phyloP scores from a whole-genome alignment of 1,284 basidiomycete species.

The Rhodotorula sp. region DNA sequence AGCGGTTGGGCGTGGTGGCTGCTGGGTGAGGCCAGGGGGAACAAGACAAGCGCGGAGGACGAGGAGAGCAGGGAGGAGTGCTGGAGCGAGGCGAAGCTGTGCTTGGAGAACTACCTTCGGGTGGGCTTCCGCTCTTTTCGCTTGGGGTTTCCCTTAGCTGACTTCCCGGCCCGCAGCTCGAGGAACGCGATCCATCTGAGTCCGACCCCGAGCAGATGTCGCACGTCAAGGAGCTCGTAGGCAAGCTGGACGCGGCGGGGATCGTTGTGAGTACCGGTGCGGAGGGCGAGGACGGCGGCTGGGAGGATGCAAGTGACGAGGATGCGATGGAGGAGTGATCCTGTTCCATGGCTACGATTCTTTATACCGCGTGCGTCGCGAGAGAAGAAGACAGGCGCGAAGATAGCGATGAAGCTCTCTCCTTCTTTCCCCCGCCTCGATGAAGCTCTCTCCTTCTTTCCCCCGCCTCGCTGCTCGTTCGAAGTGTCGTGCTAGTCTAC shows the following conservation, averaged over 20 bases:
- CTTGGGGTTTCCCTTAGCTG: neutral
- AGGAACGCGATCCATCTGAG: slow-evolving; percentile 64
- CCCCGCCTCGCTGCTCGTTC: neutral
- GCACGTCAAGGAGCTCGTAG: slow-evolving; percentile 72
- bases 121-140: slow-evolving; percentile 54
- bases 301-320: slow-evolving; percentile 60
- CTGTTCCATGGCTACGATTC: neutral
- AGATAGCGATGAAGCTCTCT: no score
- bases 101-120: slow-evolving; percentile 74
- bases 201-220: slow-evolving; percentile 74
- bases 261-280: slow-evolving; percentile 61
- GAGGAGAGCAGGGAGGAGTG: slow-evolving; percentile 65
- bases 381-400: no score
- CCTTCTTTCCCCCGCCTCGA: neutral
- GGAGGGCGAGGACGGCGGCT: slow-evolving; percentile 52
- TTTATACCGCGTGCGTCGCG: neutral
- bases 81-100: slow-evolving; percentile 73
- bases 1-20: slow-evolving; percentile 91
- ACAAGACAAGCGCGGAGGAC: slow-evolving; percentile 61
- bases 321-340: slow-evolving; percentile 61
- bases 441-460: neutral
- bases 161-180: slow-evolving; percentile 57
- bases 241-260: slow-evolving; percentile 66
- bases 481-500: neutral
- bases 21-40: slow-evolving; percentile 53